Evolutionary conservation across 371 early-diverging fungal genomes (phyloP), one percentile per base, ranked within the genome.

Genomic region (Gilbertella persicaria): DNA sequence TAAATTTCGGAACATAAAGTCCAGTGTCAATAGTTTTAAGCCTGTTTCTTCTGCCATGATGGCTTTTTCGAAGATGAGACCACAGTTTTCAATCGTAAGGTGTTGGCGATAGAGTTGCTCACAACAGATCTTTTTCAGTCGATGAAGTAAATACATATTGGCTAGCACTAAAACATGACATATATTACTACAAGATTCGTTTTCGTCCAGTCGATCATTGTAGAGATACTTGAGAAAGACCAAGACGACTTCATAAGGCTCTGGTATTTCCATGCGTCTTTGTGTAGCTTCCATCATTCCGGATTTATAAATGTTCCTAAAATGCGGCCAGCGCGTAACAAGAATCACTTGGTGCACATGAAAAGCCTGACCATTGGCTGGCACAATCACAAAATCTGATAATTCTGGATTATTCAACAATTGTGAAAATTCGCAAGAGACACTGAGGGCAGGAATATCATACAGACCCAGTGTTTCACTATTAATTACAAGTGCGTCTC

Each of bases 261-360:
- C 89, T 1, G 83, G 82, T 8, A 89, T 69, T 17, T 72, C 69
- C 73, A 89, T 75, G 7, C 78, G 62, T 21, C 67, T 70, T 25
- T 68, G 59, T 30, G 75, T 71, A 4, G 82, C 68, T 58, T 89
- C 89, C 10, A 77, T 71, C 87, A 87, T 87, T 17, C 87, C 87
- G 0, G 84, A 83, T 25, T 74, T 71, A 58, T 78, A 70, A 50
- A 89, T 73, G 45, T 83, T 83, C 24, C 66, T 55, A 47, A 87
- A 89, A 61, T 87, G 86, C 40, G 87, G 82, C 89, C 89, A 89
- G 51, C 89, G 84, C 42, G 87, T 71, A 33, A 82, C 71, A 5
- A 89, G 66, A 21, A 89, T 75, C 51, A 85, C 79, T 45, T 80
- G 75, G 50, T 89, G 89, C 1, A 82, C 87, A 45, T 78, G 71